Conservation (phyloP, 257 asterid genomes). For the Solanum bulbocastanum region DNA sequence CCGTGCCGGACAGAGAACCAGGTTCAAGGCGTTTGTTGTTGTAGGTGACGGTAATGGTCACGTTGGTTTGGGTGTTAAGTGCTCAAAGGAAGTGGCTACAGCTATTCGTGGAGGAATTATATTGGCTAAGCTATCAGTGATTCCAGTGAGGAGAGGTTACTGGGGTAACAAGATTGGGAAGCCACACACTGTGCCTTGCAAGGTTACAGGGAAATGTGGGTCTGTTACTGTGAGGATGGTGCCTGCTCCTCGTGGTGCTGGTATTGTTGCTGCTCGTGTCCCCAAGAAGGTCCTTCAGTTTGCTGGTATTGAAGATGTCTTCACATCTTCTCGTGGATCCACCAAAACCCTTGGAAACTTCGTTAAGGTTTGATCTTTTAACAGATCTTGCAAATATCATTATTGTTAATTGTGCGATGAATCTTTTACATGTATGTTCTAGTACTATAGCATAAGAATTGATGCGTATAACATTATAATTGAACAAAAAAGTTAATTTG, state of each 20-base stretch:
- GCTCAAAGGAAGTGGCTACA: conserved; percentile 86
- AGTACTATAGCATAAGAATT: neutral
- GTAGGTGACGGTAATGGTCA: conserved; percentile 84
- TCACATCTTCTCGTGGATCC: conserved; percentile 80
- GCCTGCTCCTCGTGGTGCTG: conserved; percentile 87
- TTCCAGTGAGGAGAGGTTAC: conserved; percentile 86
- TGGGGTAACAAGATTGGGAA: conserved; percentile 92
- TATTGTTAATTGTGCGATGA: neutral
- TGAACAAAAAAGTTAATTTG: neutral
- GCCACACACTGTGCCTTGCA: conserved; percentile 87
- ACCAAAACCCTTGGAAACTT: conserved; percentile 89
- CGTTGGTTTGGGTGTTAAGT: conserved; percentile 83
- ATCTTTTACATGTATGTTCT: neutral
- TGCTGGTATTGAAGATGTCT: conserved; percentile 87
- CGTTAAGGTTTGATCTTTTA: conserved; percentile 42
- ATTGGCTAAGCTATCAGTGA: conserved; percentile 63
- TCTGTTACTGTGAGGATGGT: conserved; percentile 89
- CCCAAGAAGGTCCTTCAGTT: conserved; percentile 87
- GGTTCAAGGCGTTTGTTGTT: conserved; percentile 87
- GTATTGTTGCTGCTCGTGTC: conserved; percentile 87
- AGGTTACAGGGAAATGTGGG: conserved; percentile 90
- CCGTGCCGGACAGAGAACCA: conserved; percentile 84
- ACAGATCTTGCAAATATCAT: neutral
- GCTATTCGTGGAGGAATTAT: conserved; percentile 82
- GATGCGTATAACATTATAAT: neutral